A percentile compares a stretch with the other conserved stretches of the same genome.
These are phyloP conservation scores for Blumeriella jaapii DNA, from an alignment of 2,329 filamentous ascomycete genomes.

Conservation along the genomic window DNA sequence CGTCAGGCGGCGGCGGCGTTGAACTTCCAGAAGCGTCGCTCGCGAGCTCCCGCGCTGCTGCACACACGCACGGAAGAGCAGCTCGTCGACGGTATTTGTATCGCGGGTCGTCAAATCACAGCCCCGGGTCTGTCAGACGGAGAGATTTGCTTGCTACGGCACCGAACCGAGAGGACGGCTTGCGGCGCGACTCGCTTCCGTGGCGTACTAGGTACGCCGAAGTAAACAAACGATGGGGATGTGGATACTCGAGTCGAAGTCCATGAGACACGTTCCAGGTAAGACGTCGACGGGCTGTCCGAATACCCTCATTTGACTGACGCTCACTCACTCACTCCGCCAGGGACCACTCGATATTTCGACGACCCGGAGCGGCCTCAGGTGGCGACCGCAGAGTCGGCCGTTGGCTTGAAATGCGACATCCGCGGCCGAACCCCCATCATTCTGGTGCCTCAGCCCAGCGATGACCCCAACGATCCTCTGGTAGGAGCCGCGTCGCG, in stretches of 20 bases:
- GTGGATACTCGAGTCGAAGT: slow-evolving; percentile 59
- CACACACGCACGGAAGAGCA: too few relatives aligned
- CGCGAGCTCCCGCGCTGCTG: too few relatives aligned
- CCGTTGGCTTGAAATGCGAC: slow-evolving; percentile 62
- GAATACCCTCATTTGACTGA: too few relatives aligned
- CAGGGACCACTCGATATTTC: slow-evolving; percentile 53
- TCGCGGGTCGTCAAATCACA: too few relatives aligned
- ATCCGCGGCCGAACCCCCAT: slow-evolving; percentile 53
- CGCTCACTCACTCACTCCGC: background rate
- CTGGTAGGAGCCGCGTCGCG: slow-evolving; percentile 37
- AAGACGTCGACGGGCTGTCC: too few relatives aligned
- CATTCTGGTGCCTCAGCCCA: slow-evolving; percentile 83
- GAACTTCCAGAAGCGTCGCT: too few relatives aligned
- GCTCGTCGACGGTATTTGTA: too few relatives aligned
- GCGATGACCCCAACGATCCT: slow-evolving; percentile 82
- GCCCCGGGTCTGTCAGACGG: too few relatives aligned
- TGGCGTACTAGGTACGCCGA: background rate
- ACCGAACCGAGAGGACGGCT: too few relatives aligned
- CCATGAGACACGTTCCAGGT: slow-evolving; percentile 65
- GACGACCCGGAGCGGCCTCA: slow-evolving; percentile 43
- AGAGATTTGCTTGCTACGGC: too few relatives aligned
- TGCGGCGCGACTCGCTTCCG: slow-evolving; percentile 2
- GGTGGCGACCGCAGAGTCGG: slow-evolving; percentile 29
- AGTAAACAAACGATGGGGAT: slow-evolving; percentile 35
- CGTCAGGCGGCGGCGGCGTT: too few relatives aligned